A percentile compares a stretch with the other conserved stretches of the same genome.
These are phyloP conservation scores for Coniferiporia sulphurascens DNA, from an alignment of 1,284 basidiomycete species.

Conservation along the genomic window DNA sequence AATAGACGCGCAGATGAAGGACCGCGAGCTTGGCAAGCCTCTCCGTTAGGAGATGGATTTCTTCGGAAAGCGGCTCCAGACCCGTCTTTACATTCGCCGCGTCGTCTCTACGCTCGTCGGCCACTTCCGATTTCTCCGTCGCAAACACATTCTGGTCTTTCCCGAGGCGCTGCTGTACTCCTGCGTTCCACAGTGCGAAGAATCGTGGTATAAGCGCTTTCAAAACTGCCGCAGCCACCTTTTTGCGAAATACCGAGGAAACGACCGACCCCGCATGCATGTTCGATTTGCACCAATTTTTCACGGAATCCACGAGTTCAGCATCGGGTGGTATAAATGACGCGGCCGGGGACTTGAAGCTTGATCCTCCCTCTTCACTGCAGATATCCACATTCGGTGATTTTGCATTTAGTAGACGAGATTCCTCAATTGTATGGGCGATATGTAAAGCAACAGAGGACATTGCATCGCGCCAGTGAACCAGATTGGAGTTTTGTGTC, in stretches of 20 bases:
- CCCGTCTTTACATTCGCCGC: constrained; percentile 40
- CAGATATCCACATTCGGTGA: constrained; percentile 1
- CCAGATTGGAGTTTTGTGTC: constrained; percentile 32
- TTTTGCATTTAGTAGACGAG: constrained; percentile 20
- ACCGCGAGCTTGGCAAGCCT: constrained; percentile 63
- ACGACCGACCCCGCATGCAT: constrained; percentile 3
- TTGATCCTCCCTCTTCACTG: not conserved
- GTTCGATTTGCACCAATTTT: not conserved
- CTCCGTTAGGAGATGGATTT: constrained; percentile 63
- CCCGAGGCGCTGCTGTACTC: not conserved
- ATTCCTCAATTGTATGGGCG: constrained; percentile 53
- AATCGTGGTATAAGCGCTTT: constrained; percentile 2
- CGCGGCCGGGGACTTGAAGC: constrained; percentile 14
- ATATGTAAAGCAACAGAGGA: constrained; percentile 63
- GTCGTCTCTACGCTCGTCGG: constrained; percentile 1
- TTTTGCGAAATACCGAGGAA: constrained; percentile 3
- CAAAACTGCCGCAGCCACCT: not conserved
- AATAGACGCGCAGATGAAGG: constrained; percentile 70
- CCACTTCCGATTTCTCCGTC: constrained; percentile 8
- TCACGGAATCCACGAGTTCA: not conserved
- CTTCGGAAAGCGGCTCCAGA: constrained; percentile 64
- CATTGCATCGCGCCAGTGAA: constrained; percentile 45
- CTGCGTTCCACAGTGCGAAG: constrained; percentile 4
- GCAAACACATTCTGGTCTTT: not conserved
- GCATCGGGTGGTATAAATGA: constrained; percentile 24